Conservation (phyloP, 306 rosid genomes). For the Trifolium repens region DNA sequence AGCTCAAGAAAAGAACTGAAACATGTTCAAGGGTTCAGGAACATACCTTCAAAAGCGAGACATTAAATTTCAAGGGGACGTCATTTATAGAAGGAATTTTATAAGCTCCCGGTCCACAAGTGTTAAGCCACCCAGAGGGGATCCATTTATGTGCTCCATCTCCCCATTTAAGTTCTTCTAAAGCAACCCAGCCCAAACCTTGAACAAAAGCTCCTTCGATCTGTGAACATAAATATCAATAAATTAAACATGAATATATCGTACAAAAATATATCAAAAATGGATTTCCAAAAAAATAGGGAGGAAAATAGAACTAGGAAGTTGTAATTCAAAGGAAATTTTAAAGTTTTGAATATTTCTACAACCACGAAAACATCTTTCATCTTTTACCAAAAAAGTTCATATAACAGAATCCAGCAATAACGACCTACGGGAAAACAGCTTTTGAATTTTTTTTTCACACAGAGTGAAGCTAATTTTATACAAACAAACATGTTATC, state of each 20-base stretch:
- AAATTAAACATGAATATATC: conserved; percentile 30
- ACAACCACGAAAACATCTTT: conserved; percentile 12
- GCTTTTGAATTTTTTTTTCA: background rate
- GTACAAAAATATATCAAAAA: conserved; percentile 16
- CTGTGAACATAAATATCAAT: conserved; percentile 48
- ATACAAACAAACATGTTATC: conserved; percentile 17
- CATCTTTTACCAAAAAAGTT: background rate
- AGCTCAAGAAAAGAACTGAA: conserved; percentile 31
- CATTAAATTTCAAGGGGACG: conserved; percentile 74
- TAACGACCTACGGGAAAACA: background rate
- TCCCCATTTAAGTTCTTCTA: conserved; percentile 98
- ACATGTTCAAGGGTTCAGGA: conserved; percentile 31
- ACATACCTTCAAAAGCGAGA: conserved; percentile 88
- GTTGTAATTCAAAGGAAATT: conserved; percentile 24
- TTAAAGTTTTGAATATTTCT: conserved; percentile 11
- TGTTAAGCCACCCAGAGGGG: conserved; percentile 70
- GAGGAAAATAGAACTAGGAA: background rate
- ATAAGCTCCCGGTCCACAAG: conserved; percentile 87
- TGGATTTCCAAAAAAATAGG: conserved; percentile 28
- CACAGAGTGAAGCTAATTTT: conserved; percentile 18
- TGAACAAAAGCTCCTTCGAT: conserved; percentile 95
- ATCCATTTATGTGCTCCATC: conserved; percentile 93
- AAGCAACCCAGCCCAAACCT: conserved; percentile 96
- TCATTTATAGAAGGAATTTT: conserved; percentile 89
- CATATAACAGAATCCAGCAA: conserved; percentile 3